Base-by-base conservation (phyloP, 2,329 filamentous ascomycete species). In the Dactylellina drechsleri region DNA sequence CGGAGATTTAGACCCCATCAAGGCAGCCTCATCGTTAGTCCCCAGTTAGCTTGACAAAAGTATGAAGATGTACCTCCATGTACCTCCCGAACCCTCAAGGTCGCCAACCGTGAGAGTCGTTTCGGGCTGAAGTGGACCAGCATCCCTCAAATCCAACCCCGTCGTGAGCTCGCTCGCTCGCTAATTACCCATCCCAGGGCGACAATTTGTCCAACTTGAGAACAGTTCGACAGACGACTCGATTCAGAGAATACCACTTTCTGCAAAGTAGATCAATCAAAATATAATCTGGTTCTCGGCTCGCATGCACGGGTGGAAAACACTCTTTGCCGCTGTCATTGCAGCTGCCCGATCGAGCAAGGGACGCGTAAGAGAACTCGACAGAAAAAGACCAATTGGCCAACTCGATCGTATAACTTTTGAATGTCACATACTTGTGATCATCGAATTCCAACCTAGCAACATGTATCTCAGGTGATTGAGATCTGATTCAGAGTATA, bases 1-100 rank as follows among this genome's bases (percentile, higher is more conserved):
- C 70, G 68, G 68, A 73, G 68, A 66, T 73, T 73, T 73, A 73
- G 49, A 66, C 70, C 58, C 31, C 52, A 74, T 74, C 54, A 7
- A 73, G 68, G 61, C 66, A 67, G 50, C 50, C 66, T 57, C 66
- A 62, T 70, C 57, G 12, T 45, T 28, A 47, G 49, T 57, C 50
- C 66, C 61, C 47, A 28, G 15, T 12, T 36, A 15, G 20, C 4
- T n/a, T 41, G 20, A 10, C 4, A 2, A 40, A 41, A 66, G 67
- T 72, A 64, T 41, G 41, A 66, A 26, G 13, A 66, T 50, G 68
- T 73, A 73, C 68, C 68, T 50, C 49, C 18, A 73, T 56, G 68
- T 73, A 73, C 68, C 68, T 23, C 61, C 45, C 36, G 18, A 43
- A 45, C 43, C 49, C n/a, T 31, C 41, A 45, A 43, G 53, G 54